These are phyloP conservation scores for Cercospora canescens DNA, from an alignment of 2,329 filamentous ascomycete genomes.

Conservation along the genomic window DNA sequence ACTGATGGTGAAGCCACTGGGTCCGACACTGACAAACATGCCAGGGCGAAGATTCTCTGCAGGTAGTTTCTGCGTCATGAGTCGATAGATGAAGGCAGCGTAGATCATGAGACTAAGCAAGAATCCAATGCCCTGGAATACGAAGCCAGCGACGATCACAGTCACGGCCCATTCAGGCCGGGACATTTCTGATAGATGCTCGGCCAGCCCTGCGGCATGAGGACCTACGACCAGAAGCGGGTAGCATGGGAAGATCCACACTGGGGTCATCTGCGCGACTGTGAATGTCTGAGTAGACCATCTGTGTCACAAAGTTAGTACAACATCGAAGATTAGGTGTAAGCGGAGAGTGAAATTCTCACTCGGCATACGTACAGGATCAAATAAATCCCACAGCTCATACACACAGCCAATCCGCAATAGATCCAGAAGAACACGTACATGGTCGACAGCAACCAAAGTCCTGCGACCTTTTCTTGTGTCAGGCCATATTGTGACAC, in stretches of 20 bases:
- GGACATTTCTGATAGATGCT: conserved; percentile 41
- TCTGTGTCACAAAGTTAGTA: conserved; percentile 37
- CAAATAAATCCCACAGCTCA: conserved; percentile 72
- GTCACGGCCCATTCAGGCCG: conserved; percentile 45
- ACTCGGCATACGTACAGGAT: conserved; percentile 59
- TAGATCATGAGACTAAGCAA: conserved; percentile 76
- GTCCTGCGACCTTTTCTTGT: conserved; percentile 48
- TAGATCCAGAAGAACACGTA: conserved; percentile 75
- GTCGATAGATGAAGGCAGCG: conserved; percentile 77
- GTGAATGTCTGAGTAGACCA: conserved; percentile 68
- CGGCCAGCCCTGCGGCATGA: conserved; percentile 62
- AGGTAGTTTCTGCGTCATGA: conserved; percentile 86
- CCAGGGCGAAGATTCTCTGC: conserved; percentile 73
- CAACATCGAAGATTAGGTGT: not conserved
- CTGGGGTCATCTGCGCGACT: conserved; percentile 81
- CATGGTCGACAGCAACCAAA: conserved; percentile 59
- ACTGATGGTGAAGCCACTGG: conserved; percentile 67
- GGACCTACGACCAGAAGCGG: conserved; percentile 76
- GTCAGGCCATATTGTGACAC: conserved; percentile 69
- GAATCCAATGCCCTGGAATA: conserved; percentile 65
- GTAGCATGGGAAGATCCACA: conserved; percentile 87
- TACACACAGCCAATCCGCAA: conserved; percentile 63
- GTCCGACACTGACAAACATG: conserved; percentile 84
- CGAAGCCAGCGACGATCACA: conserved; percentile 60
- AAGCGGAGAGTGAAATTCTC: not conserved